Evolutionary conservation across 306 rosid species (phyloP), one percentile per base, ranked within the genome.

Genomic region (Mucuna pruriens): DNA sequence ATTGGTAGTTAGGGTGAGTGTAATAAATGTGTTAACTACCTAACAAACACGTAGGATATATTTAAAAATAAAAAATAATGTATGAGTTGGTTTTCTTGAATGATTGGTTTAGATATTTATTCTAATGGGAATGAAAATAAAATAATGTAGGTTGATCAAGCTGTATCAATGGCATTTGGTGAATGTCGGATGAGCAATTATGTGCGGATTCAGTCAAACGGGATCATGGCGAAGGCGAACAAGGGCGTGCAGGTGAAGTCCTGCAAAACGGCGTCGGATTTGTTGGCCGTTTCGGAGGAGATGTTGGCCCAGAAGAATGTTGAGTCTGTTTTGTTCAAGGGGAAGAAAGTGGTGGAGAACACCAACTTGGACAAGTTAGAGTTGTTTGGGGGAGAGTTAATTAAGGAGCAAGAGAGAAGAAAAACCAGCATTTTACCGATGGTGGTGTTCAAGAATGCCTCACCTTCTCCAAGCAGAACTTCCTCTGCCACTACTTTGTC

Each of bases 151-250:
- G 97, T 95, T 52, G 99, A 95, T 87, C 97, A 95, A 84, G 97
- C 97, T 13, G 93, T 95, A 80, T 93, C 97, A 7, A 90, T 91
- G 97, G 95, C 99, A 40, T 95, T 95, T 66, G 94, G 94, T 33
- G 89, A 90, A 23, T 83, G 88, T 77, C 74, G 92, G 74, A 19
- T 80, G 79, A 84, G 68, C 40, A 93, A 93, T 85, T 95, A 93
- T 77, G 90, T 90, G 52, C 86, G 99, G 42, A 86, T 93, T 82
- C 97, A 95, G 88, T 91, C 94, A 40, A 93, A 84, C 49, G 89
- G 90, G 7, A 58, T 84, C 1, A 76, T 84, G 71, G 77, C 74
- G 0, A 77, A 76, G 44, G 62, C 51, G 13, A 65, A 49, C 72
- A 84, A 54, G 46, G 33, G 3, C 2, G 39, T 7, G n/a, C 33